Evolutionary conservation across 345 rosid species (phyloP).

Genomic region (Leavenworthia alabamica): DNA sequence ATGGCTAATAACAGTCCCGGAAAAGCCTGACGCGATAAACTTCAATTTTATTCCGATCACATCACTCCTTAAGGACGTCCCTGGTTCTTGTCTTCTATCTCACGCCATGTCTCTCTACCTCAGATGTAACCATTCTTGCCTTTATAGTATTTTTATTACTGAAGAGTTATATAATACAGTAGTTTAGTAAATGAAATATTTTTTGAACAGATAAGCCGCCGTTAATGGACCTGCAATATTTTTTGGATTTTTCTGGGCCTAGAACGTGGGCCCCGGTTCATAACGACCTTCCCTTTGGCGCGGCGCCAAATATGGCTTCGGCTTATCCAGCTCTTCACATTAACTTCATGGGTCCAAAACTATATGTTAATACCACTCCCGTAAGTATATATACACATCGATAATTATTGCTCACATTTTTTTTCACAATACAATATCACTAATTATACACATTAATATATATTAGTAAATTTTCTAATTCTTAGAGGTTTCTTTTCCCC

Average conservation of each 20-base stretch:
- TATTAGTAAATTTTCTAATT: background rate
- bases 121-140: slow-evolving; percentile 45
- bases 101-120: slow-evolving; percentile 96
- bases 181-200: background rate
- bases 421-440: background rate
- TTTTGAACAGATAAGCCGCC: slow-evolving; percentile 78
- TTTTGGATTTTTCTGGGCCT: slow-evolving; percentile 70
- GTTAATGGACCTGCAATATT: slow-evolving; percentile 51
- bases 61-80: slow-evolving; percentile 65
- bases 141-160: background rate
- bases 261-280: slow-evolving; percentile 90
- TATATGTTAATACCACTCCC: slow-evolving; percentile 67
- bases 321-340: slow-evolving; percentile 60
- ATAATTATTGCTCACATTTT: no score
- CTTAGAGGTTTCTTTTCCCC: background rate
- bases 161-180: background rate
- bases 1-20: slow-evolving; percentile 81
- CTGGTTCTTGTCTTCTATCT: slow-evolving; percentile 78
- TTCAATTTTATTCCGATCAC: slow-evolving; percentile 84
- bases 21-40: slow-evolving; percentile 63
- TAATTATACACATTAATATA: background rate
- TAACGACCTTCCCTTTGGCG: slow-evolving; percentile 78
- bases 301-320: slow-evolving; percentile 52
- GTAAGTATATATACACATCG: no score
- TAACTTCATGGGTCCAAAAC: slow-evolving; percentile 78